phyloP scores from a whole-genome alignment of 2,329 filamentous ascomycete genomes.

The Sporothrix brunneoviolacea region DNA sequence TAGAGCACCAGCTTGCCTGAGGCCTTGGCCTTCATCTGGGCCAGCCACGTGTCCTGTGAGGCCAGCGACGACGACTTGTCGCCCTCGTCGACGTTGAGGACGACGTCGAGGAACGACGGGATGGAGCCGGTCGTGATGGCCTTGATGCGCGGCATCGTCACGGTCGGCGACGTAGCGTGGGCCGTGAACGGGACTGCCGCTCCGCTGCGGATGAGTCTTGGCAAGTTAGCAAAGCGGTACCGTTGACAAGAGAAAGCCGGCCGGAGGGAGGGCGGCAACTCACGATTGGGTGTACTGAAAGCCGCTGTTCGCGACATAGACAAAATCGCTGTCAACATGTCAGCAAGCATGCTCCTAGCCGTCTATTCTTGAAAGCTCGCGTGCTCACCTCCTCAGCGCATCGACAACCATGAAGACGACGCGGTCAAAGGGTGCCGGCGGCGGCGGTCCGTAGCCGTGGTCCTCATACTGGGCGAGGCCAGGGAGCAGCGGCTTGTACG shows the following conservation, averaged over 20 bases:
- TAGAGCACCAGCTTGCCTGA: slow-evolving; percentile 83
- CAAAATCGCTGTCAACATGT: slow-evolving; percentile 66
- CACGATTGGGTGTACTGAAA: slow-evolving; percentile 87
- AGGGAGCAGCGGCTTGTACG: slow-evolving; percentile 89
- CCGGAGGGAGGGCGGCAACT: too few relatives aligned
- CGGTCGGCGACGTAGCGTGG: slow-evolving; percentile 90
- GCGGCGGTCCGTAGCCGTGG: slow-evolving; percentile 47
- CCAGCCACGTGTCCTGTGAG: slow-evolving; percentile 90
- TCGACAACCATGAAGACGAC: slow-evolving; percentile 97
- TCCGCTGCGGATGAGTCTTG: slow-evolving; percentile 77
- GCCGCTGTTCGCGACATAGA: slow-evolving; percentile 72
- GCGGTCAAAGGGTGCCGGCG: slow-evolving; percentile 72
- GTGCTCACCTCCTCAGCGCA: slow-evolving; percentile 69
- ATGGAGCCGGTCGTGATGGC: slow-evolving; percentile 96
- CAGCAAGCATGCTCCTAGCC: too few relatives aligned
- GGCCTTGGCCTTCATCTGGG: slow-evolving; percentile 73
- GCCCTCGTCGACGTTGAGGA: slow-evolving; percentile 91
- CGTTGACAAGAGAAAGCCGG: too few relatives aligned
- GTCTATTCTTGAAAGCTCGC: too few relatives aligned
- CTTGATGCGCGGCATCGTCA: slow-evolving; percentile 97
- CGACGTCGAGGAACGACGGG: slow-evolving; percentile 95
- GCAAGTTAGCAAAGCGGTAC: neutral
- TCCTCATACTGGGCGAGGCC: slow-evolving; percentile 67
- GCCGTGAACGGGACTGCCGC: slow-evolving; percentile 88
- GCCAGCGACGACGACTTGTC: slow-evolving; percentile 85